Base-by-base conservation (phyloP, 2,329 filamentous ascomycete species). In the Chrysoporthe austroafricana region DNA sequence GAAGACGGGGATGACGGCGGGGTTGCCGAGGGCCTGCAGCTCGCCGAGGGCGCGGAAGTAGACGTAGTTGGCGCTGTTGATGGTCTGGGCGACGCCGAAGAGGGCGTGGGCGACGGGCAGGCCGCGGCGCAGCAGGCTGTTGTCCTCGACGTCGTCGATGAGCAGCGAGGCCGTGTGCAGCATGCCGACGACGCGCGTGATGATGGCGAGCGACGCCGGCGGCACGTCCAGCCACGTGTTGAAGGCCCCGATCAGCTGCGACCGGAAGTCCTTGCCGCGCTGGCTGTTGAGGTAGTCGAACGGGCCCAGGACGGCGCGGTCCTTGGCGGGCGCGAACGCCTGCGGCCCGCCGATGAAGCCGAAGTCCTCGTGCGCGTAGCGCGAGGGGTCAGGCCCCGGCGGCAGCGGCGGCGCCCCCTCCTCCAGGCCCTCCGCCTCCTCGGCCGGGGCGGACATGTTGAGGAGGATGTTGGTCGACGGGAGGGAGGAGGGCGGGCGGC, bases 41-140 rank as follows among this genome's bases (percentile, higher is more conserved):
- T 95, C 91, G 72, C 91, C 87, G 61, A 96, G 84, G 0, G 92
- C 93, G 72, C 85, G 83, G 77, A 96, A 96, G 82, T 96, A 96
- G 68, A 95, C 87, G 79, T 96, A 96, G 79, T 96, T 97, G 71
- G 93, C 92, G 62, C 90, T 91, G 79, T 97, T 97, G 80, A 97
- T 96, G 56, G 93, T 96, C 79, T 97, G 93, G 6, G 93, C 89
- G 3, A 91, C 89, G 70, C 93, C 93, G 75, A 94, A 97, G 73
- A 97, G 93, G 77, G 84, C 88, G 79, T 97, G 92, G 3, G 93
- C 91, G 26, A 95, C 93, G 14, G 93, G 93, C 50, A 92, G 85
- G 54, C 93, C 93, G 52, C 93, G 87, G 52, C 93, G 90, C 39
- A 96, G 84, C 70, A 67, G 62, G 34, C 59, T 64, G 61, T 86